Percentiles rank a stretch among this genome's conserved stretches.
phyloP scores from a whole-genome alignment of 768 basidiomycete genomes.

The Rhodotorula kratochvilovae region DNA sequence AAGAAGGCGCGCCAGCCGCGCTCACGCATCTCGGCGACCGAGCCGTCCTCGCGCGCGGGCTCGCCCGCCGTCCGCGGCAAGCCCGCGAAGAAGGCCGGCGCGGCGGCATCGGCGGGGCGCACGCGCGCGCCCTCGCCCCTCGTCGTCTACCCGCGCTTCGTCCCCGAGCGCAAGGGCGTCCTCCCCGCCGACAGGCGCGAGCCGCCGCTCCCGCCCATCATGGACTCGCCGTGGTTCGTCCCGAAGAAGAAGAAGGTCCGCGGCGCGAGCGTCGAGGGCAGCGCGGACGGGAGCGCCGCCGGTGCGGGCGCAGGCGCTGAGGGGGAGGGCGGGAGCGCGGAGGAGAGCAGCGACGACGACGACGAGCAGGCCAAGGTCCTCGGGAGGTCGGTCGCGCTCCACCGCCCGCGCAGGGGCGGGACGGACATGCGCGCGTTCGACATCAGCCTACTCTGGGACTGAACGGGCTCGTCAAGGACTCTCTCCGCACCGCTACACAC shows the following conservation, averaged over 20 bases:
- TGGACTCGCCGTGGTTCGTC: slow-evolving; percentile 26
- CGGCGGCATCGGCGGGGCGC: background rate
- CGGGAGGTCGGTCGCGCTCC: background rate
- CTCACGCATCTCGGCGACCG: background rate
- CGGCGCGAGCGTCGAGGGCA: background rate
- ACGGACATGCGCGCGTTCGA: background rate
- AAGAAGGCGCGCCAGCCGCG: background rate
- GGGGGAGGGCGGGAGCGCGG: background rate
- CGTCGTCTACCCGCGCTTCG: background rate
- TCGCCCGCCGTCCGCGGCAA: background rate
- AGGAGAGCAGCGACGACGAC: slow-evolving; percentile 7
- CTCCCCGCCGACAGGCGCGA: slow-evolving; percentile 1
- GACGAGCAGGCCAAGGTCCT: background rate
- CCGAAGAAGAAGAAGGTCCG: slow-evolving; percentile 15
- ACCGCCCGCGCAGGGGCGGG: background rate
- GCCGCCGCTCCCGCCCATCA: slow-evolving; percentile 18
- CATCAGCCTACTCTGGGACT: background rate
- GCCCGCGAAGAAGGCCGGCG: background rate
- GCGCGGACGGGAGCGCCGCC: background rate
- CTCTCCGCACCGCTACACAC: background rate
- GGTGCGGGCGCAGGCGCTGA: background rate
- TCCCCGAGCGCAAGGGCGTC: slow-evolving; percentile 1
- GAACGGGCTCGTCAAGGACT: background rate
- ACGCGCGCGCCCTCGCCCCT: background rate
- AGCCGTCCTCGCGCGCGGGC: background rate